Evolutionary conservation across 768 basidiomycete genomes (phyloP).

Genomic region (Kwoniella dejecticola): DNA sequence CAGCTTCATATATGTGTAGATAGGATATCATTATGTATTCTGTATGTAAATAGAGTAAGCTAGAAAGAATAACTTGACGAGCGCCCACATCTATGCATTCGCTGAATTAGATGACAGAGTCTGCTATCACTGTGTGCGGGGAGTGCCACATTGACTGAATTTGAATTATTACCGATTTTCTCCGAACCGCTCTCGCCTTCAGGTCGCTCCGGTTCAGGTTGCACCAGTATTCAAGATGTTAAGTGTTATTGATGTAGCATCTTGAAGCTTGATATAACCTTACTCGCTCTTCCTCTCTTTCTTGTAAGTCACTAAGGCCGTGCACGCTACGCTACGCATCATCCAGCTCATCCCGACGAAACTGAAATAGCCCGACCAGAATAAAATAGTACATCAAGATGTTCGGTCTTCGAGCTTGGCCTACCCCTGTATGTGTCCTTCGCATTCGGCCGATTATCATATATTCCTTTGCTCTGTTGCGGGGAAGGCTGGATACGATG

Average conservation of each 20-base stretch:
- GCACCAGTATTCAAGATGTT: background rate
- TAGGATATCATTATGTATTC: background rate
- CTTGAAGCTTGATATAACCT: background rate
- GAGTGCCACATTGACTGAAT: background rate
- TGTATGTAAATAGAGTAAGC: background rate
- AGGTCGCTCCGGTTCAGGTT: background rate
- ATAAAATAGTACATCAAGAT: constrained; percentile 25
- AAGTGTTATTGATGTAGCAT: background rate
- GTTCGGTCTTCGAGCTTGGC: constrained; percentile 56
- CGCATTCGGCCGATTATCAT: constrained; percentile 14
- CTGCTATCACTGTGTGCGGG: too few species aligned
- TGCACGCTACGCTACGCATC: too few species aligned
- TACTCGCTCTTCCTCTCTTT: background rate
- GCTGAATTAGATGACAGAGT: too few species aligned
- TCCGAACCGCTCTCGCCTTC: constrained; percentile 6
- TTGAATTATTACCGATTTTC: constrained; percentile 7
- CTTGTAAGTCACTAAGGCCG: constrained; percentile 3
- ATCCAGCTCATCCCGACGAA: too few species aligned
- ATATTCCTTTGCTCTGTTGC: background rate
- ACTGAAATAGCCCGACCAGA: background rate
- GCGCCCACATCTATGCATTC: too few species aligned
- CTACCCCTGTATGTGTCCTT: constrained; percentile 48
- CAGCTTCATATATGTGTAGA: too few species aligned
- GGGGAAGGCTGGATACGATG: background rate
- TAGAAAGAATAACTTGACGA: background rate